Evolutionary conservation across 169 alveolate species (phyloP).

Genomic region (Babesia bovis): DNA sequence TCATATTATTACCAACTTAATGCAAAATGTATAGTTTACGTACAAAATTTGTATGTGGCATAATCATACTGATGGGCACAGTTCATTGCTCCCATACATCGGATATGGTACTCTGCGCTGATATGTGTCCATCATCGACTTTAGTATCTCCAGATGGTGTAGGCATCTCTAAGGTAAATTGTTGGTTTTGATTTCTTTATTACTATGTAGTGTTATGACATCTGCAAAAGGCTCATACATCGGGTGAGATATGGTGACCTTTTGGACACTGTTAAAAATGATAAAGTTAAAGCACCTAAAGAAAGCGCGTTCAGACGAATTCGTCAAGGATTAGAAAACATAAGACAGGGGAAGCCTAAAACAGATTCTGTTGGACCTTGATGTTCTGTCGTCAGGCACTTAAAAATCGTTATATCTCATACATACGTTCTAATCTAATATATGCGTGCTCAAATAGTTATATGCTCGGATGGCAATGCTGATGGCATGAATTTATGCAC

Average conservation of each 20-base stretch:
- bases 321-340: neutral
- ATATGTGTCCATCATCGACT: slow-evolving; percentile 29
- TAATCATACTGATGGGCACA: neutral
- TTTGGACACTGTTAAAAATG: neutral
- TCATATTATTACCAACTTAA: too few species aligned
- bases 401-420: too few species aligned
- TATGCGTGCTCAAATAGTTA: too few species aligned
- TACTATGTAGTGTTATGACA: slow-evolving; percentile 10
- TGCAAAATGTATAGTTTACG: neutral
- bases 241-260: slow-evolving; percentile 31
- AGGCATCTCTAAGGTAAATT: slow-evolving; percentile 16
- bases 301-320: slow-evolving; percentile 6
- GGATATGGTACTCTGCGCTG: slow-evolving; percentile 35
- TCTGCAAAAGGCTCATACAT: slow-evolving; percentile 34
- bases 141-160: slow-evolving; percentile 13
- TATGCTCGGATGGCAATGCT: too few species aligned
- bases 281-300: slow-evolving; percentile 23
- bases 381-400: too few species aligned
- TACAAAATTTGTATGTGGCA: neutral
- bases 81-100: neutral
- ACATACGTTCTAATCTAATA: too few species aligned
- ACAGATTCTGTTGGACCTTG: too few species aligned
- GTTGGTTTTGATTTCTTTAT: neutral
- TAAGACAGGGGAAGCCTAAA: neutral
- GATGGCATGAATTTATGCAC: too few species aligned